Evolutionary conservation across 164 flowering plant species (phyloP).

Genomic region (Brasenia schreberi): DNA sequence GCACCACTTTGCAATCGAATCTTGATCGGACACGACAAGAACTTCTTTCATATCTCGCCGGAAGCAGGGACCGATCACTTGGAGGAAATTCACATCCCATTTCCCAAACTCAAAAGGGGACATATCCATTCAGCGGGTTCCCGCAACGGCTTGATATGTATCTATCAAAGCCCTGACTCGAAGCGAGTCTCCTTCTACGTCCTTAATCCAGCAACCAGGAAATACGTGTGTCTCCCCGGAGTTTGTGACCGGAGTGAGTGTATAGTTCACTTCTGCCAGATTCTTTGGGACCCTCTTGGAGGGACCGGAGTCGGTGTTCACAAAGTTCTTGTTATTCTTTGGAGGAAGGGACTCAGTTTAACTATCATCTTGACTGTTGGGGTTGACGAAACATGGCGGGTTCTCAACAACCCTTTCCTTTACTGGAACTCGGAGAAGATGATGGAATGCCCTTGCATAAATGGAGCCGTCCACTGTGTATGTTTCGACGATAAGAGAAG

Average conservation of each 20-base stretch:
- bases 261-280: neutral
- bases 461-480: neutral
- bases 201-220: neutral
- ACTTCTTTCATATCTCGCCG: neutral
- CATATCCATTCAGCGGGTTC: neutral
- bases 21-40: neutral
- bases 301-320: neutral
- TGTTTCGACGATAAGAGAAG: no score
- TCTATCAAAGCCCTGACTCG: neutral
- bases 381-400: neutral
- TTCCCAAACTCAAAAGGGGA: neutral
- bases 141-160: neutral
- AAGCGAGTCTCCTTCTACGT: neutral
- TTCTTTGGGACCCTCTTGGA: neutral
- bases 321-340: neutral
- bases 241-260: neutral
- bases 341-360: neutral
- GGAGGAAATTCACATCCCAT: neutral
- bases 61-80: neutral
- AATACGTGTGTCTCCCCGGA: neutral
- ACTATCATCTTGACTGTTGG: neutral
- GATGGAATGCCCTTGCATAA: neutral
- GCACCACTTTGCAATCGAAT: neutral
- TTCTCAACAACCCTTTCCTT: neutral
- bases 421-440: neutral